A percentile compares a stretch with the other conserved stretches of the same genome.
Evolutionary conservation across 1,284 basidiomycete genomes (phyloP).

Genomic region (Austropuccinia psidii): DNA sequence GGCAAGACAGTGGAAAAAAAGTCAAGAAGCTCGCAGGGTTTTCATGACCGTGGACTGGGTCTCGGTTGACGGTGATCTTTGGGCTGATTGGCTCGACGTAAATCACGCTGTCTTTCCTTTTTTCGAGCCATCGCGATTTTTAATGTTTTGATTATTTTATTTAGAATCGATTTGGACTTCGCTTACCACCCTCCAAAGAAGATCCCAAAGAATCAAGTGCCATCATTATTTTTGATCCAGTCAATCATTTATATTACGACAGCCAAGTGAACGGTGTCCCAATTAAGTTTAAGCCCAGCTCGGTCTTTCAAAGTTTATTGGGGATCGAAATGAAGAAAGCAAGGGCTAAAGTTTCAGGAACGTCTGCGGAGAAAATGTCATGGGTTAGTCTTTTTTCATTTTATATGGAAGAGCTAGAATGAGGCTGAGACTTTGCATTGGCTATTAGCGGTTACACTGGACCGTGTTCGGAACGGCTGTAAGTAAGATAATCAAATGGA

Average conservation of each 20-base stretch:
- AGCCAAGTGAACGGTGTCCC: not conserved
- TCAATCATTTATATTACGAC: conserved; percentile 18
- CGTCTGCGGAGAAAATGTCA: not conserved
- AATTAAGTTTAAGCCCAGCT: conserved; percentile 8
- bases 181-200: not conserved
- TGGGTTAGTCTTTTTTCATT: conserved; percentile 4
- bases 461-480: too few species aligned
- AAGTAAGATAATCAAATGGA: too few species aligned
- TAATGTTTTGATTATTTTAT: not conserved
- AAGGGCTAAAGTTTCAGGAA: not conserved
- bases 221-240: conserved; percentile 12
- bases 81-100: conserved; percentile 27
- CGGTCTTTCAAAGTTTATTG: conserved; percentile 28
- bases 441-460: too few species aligned
- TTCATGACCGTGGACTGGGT: conserved; percentile 22
- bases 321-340: conserved; percentile 26
- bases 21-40: conserved; percentile 11
- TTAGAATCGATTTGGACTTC: not conserved
- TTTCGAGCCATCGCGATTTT: not conserved
- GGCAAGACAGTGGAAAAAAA: conserved; percentile 29
- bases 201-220: not conserved
- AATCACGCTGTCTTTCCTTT: not conserved
- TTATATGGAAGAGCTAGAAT: too few species aligned
- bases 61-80: conserved; percentile 9
- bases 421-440: too few species aligned